Base-by-base conservation (phyloP, 139 green algal genomes). In the Auxenochlorella protothecoides region DNA sequence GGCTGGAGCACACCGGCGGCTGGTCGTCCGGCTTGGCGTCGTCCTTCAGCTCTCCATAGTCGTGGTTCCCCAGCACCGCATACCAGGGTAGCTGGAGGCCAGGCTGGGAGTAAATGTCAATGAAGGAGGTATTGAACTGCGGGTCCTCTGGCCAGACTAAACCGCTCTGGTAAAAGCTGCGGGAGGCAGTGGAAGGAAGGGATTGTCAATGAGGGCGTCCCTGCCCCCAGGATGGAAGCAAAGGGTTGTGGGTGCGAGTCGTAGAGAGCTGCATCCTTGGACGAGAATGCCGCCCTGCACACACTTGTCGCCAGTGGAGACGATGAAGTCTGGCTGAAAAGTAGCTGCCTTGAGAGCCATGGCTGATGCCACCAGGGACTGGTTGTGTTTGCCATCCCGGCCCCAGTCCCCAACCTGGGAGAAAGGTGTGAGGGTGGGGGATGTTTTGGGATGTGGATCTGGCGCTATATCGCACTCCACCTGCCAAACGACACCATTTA, bases 11-110 rank as follows among this genome's bases (percentile, higher is more conserved):
- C 55, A 63, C 6, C 4, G 2, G 8, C 52, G 14, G 52, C 52
- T 54, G 6, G 64, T 44, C 27, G 27, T 44, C 57, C 60, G 79
- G 85, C 8, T 74, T 63, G 16, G 11, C 14, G 0, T 68, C 68
- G 15, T 54, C 54, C 6, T 57, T 16, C 16, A 65, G 55, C n/a
- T 71, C 57, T 11, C 69, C 69, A 44, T 68, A 62, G 44, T 74
- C 84, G 64, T 90, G 83, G 66, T 92, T 92, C 53, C 88, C 88
- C 54, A 92, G 69, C 14, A 89, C 82, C 2, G 79, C 79, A 71
- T 89, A 83, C 83, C 85, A 92, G n/a, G 77, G 81, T 2, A 91
- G 76, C 62, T 81, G 72, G 14, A 76, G 59, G 2, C 16, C 5
- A 10, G 15, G 11, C 5, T 59, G 67, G 59, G 15, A 52, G 16